Percentiles rank a stretch among this genome's conserved stretches.
These are phyloP conservation scores for Sugiyamaella paludigena DNA, from an alignment of 1,139 yeast genomes.

Conservation along the genomic window DNA sequence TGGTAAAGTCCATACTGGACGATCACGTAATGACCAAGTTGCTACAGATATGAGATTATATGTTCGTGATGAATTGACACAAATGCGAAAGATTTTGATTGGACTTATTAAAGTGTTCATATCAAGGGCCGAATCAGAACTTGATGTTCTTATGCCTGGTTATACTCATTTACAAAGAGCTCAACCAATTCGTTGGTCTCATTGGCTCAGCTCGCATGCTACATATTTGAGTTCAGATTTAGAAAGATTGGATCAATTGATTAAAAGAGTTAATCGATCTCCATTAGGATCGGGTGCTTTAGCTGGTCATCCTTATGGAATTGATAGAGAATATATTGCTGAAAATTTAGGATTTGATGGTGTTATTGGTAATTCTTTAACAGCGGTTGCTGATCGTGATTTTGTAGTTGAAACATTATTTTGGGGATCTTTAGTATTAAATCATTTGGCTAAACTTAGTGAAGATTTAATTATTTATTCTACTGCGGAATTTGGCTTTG, in stretches of 20 bases:
- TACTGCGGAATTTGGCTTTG: slow-evolving; percentile 94
- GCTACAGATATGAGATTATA: slow-evolving; percentile 97
- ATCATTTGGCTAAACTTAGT: slow-evolving; percentile 88
- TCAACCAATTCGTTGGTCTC: slow-evolving; percentile 99
- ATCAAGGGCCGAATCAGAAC: slow-evolving; percentile 77
- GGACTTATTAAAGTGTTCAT: slow-evolving; percentile 64
- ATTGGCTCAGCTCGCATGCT: slow-evolving; percentile 92
- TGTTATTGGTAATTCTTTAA: slow-evolving; percentile 89
- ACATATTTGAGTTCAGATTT: slow-evolving; percentile 90
- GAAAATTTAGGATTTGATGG: slow-evolving; percentile 71
- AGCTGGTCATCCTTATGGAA: slow-evolving; percentile 98
- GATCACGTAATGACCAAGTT: slow-evolving; percentile 97
- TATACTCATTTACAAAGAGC: slow-evolving; percentile 98
- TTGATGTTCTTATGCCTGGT: slow-evolving; percentile 95
- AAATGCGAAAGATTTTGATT: slow-evolving; percentile 56
- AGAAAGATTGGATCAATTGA: slow-evolving; percentile 75
- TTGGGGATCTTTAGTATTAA: slow-evolving; percentile 95
- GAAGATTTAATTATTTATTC: slow-evolving; percentile 96
- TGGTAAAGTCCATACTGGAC: slow-evolving; percentile 97
- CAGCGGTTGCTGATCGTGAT: slow-evolving; percentile 96
- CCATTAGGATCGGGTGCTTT: slow-evolving; percentile 98
- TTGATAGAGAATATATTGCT: slow-evolving; percentile 89
- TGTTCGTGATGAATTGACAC: slow-evolving; percentile 73
- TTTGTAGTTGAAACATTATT: slow-evolving; percentile 95
- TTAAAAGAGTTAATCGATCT: slow-evolving; percentile 76